These are phyloP conservation scores for Eucalyptus curtisii DNA, from an alignment of 345 rosid genomes.

Conservation along the genomic window DNA sequence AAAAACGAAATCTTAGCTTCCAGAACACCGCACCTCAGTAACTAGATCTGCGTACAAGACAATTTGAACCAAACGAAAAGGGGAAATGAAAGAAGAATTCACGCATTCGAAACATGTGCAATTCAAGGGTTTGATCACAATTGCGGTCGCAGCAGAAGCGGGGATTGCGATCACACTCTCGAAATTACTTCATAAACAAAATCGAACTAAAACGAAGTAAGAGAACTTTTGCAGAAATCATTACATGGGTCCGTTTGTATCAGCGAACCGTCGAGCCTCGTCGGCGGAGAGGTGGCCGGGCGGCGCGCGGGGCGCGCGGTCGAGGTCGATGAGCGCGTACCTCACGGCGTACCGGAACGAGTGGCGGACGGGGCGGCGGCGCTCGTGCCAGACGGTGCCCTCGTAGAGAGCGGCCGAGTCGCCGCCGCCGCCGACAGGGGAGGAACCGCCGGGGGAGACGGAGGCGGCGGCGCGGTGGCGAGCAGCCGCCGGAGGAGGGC, in stretches of 20 bases:
- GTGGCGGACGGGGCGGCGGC: slow-evolving; percentile 70
- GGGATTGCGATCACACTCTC: not conserved
- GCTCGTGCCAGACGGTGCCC: slow-evolving; percentile 86
- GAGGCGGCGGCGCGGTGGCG: not conserved
- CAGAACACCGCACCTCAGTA: not conserved
- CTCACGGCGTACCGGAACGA: slow-evolving; percentile 62
- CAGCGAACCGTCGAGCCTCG: slow-evolving; percentile 48
- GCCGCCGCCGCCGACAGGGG: not conserved
- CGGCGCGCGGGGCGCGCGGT: slow-evolving; percentile 18
- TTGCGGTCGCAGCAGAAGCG: not conserved
- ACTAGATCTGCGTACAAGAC: not conserved
- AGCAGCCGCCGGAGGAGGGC: not conserved
- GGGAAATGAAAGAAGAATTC: not conserved
- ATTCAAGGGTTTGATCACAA: not conserved
- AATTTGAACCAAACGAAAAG: not conserved
- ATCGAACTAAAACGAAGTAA: not conserved
- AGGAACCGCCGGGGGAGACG: not conserved
- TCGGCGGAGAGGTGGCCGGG: slow-evolving; percentile 61
- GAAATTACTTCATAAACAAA: not conserved
- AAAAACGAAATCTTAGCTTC: not conserved
- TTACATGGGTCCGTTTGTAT: slow-evolving; percentile 64
- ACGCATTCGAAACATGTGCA: not conserved
- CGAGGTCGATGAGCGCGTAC: slow-evolving; percentile 73
- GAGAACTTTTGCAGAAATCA: not conserved
- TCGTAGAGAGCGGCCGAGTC: slow-evolving; percentile 24